Conservation (phyloP, 768 basidiomycete species). For the Paxillus ammoniavirescens region DNA sequence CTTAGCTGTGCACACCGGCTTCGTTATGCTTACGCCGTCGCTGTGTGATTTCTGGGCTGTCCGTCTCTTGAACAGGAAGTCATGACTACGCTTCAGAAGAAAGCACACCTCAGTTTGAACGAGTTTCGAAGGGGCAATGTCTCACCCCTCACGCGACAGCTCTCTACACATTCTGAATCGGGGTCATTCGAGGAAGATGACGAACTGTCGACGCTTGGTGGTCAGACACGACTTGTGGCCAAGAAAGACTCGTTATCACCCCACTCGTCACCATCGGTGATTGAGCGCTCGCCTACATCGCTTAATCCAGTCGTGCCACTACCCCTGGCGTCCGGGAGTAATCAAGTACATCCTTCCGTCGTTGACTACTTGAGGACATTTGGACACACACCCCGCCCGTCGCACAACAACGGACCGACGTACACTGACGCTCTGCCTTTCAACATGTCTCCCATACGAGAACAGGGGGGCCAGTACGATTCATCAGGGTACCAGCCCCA, state of each 20-base stretch:
- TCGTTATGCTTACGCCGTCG: constrained; percentile 8
- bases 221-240: constrained; percentile 62
- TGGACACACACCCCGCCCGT: constrained; percentile 22
- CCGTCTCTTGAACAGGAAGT: constrained; percentile 42
- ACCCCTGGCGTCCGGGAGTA: constrained; percentile 52
- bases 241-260: constrained; percentile 60
- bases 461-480: constrained; percentile 18
- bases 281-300: constrained; percentile 69
- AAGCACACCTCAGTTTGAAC: constrained; percentile 62
- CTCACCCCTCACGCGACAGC: constrained; percentile 39
- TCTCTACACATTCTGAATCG: constrained; percentile 38
- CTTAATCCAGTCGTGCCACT: constrained; percentile 72
- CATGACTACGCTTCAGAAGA: constrained; percentile 62
- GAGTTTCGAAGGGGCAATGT: constrained; percentile 61
- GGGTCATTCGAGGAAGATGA: constrained; percentile 54
- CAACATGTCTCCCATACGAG: constrained; percentile 23
- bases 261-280: constrained; percentile 35
- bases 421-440: constrained; percentile 24
- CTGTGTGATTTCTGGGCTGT: not conserved
- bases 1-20: not conserved
- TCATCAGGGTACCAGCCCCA: constrained; percentile 16
- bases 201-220: constrained; percentile 62
- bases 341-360: constrained; percentile 59
- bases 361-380: constrained; percentile 71
- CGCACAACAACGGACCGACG: constrained; percentile 20